phyloP scores from a whole-genome alignment of 164 flowering plant species.

The Aristolochia contorta region DNA sequence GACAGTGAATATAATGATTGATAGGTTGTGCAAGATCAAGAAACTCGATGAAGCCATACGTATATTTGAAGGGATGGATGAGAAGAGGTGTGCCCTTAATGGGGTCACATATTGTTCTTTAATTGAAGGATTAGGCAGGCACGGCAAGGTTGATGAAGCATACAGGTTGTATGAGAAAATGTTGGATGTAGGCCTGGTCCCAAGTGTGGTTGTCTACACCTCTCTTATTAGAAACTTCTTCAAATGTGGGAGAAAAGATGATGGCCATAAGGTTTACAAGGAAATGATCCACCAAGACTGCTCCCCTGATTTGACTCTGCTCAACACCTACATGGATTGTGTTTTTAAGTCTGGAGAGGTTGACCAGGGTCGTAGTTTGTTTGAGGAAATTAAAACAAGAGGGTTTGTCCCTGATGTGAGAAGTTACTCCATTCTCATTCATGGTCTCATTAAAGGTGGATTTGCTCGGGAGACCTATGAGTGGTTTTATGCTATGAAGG shows the following conservation, averaged over 20 bases:
- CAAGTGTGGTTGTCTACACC: constrained; percentile 66
- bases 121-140: constrained; percentile 77
- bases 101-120: constrained; percentile 73
- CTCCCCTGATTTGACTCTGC: constrained; percentile 61
- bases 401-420: constrained; percentile 67
- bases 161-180: constrained; percentile 69
- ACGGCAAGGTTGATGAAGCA: constrained; percentile 77
- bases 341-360: constrained; percentile 83
- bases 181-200: constrained; percentile 51
- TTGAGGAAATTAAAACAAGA: constrained; percentile 57
- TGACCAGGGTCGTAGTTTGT: constrained; percentile 69
- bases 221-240: constrained; percentile 80
- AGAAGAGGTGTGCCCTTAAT: constrained; percentile 51
- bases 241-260: constrained; percentile 66
- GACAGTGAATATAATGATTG: constrained; percentile 86
- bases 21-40: constrained; percentile 61
- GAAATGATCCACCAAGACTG: constrained; percentile 65
- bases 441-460: constrained; percentile 81
- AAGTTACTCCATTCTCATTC: constrained; percentile 77
- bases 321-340: constrained; percentile 94
- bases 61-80: constrained; percentile 58
- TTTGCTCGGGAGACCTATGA: constrained; percentile 68
- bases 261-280: constrained; percentile 87
- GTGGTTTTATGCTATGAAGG: constrained; percentile 74
- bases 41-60: constrained; percentile 73